Evolutionary conservation across 2,329 filamentous ascomycete species (phyloP).

Genomic region (Lachnellula subtilissima): DNA sequence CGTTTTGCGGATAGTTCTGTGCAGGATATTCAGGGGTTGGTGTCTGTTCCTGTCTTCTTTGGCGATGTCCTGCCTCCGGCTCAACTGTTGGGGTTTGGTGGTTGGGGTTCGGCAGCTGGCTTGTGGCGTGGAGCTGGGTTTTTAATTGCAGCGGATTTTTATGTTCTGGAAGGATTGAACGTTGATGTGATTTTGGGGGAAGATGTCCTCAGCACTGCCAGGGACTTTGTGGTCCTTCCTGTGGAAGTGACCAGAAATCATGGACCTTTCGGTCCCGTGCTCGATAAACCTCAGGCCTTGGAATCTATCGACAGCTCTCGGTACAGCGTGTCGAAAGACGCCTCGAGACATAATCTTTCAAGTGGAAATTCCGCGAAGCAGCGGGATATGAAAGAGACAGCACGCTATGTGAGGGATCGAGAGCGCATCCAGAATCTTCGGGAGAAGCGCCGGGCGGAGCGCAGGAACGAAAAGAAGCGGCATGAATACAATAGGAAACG

Average conservation of each 20-base stretch:
- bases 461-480: not conserved
- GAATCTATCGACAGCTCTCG: too few relatives aligned
- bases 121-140: not conserved
- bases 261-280: not conserved
- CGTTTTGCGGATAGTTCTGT: slow-evolving; percentile 1
- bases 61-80: not conserved
- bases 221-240: slow-evolving; percentile 1
- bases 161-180: not conserved
- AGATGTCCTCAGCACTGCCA: slow-evolving; percentile 1
- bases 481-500: not conserved
- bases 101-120: not conserved
- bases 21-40: not conserved
- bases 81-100: not conserved
- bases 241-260: not conserved
- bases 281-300: not conserved
- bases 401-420: not conserved
- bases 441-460: not conserved
- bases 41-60: slow-evolving; percentile 2
- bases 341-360: not conserved
- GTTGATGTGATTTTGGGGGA: slow-evolving; percentile 4
- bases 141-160: slow-evolving; percentile 1
- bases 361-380: not conserved
- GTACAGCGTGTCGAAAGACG: not conserved
- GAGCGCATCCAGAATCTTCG: not conserved
- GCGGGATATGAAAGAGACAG: not conserved